Evolutionary conservation across 2,329 filamentous ascomycete species (phyloP).

Genomic region (Chalaropsis ovoidea): DNA sequence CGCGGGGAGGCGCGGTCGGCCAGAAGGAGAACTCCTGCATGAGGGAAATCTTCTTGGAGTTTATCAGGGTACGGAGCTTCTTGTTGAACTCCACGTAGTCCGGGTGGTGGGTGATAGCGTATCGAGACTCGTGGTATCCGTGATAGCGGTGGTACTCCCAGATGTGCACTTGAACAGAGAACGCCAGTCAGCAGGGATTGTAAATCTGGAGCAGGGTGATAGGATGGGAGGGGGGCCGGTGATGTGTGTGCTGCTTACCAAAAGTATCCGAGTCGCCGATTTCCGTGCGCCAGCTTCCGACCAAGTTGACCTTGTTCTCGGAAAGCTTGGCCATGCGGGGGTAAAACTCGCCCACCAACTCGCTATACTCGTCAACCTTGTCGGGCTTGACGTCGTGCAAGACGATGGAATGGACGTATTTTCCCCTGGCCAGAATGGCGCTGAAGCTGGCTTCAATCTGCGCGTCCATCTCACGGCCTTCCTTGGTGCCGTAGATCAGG

Average conservation of each 20-base stretch:
- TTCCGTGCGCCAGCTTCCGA: conserved; percentile 96
- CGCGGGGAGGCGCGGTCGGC: conserved; percentile 84
- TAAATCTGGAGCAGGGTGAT: neutral
- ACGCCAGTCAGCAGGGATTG: neutral
- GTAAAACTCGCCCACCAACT: conserved; percentile 85
- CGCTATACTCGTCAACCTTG: conserved; percentile 87
- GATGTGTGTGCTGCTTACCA: conserved; percentile 45
- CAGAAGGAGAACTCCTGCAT: conserved; percentile 99
- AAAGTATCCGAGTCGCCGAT: conserved; percentile 97
- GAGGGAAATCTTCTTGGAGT: conserved; percentile 72
- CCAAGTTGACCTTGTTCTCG: conserved; percentile 89
- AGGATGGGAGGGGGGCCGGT: neutral
- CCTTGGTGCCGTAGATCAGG: conserved; percentile 93
- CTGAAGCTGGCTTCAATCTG: conserved; percentile 96
- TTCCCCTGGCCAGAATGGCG: conserved; percentile 85
- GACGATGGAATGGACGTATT: conserved; percentile 97
- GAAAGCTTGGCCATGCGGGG: conserved; percentile 73
- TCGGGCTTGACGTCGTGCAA: conserved; percentile 94
- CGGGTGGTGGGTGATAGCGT: conserved; percentile 72
- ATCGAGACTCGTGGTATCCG: conserved; percentile 85
- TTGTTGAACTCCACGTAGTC: conserved; percentile 75
- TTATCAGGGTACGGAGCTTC: conserved; percentile 78
- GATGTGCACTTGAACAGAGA: conserved; percentile 65
- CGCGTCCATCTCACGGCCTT: conserved; percentile 84
- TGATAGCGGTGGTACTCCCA: conserved; percentile 99